Percentiles rank a stretch among this genome's conserved stretches.
Conservation (phyloP, 2,329 filamentous ascomycete species). For the Colletotrichum sp. region DNA sequence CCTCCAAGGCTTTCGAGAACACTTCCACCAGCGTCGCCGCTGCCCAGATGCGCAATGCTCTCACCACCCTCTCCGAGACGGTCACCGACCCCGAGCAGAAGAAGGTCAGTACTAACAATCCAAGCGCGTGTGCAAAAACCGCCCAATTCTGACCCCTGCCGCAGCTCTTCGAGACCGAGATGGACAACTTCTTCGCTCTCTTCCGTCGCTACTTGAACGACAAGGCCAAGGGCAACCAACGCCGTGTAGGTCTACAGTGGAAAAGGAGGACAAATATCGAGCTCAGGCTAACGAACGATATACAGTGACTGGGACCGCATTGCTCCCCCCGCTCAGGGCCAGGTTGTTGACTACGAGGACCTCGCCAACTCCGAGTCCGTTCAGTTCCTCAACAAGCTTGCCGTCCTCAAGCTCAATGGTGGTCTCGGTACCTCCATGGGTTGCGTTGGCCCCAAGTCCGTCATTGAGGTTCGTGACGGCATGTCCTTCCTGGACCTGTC, state of each 20-base stretch:
- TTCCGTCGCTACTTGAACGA: constrained; percentile 99
- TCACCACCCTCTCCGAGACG: constrained; percentile 90
- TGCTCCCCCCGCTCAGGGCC: constrained; percentile 86
- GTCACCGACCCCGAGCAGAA: constrained; percentile 82
- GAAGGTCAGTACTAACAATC: constrained; percentile 66
- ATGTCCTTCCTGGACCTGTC: constrained; percentile 99
- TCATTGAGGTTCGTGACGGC: constrained; percentile 98
- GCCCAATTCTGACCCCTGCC: constrained; percentile 17
- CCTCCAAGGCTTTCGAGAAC: constrained; percentile 93
- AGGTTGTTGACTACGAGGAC: constrained; percentile 94
- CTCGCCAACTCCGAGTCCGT: constrained; percentile 90
- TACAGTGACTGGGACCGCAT: constrained; percentile 94
- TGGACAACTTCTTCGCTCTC: constrained; percentile 99
- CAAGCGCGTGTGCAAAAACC: not conserved
- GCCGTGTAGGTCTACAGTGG: constrained; percentile 64
- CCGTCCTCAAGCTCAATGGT: constrained; percentile 98
- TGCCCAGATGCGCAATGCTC: constrained; percentile 97
- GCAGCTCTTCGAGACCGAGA: constrained; percentile 95
- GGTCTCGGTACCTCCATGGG: constrained; percentile 99
- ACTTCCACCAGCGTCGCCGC: constrained; percentile 97
- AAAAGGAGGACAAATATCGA: not conserved
- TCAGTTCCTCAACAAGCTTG: constrained; percentile 94
- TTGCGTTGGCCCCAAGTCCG: constrained; percentile 98
- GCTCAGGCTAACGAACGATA: constrained; percentile 27
- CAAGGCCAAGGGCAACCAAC: constrained; percentile 97